phyloP scores from a whole-genome alignment of 192 early-diverging fungal genomes.

The Coemansia sp. region DNA sequence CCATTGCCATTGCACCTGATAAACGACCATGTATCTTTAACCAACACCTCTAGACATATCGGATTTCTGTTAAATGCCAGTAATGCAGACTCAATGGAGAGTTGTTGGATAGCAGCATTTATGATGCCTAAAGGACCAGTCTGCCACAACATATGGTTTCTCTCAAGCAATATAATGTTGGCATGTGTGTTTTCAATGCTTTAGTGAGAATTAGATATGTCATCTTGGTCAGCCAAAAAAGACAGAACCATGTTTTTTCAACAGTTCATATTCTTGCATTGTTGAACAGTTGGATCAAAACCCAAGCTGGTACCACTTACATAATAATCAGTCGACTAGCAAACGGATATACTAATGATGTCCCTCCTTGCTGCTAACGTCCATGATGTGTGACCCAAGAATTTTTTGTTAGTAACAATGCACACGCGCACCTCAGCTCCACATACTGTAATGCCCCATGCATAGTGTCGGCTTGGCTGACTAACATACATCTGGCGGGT shows the following conservation, averaged over 20 bases:
- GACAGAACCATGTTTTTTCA: constrained; percentile 6
- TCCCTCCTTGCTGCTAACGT: neutral
- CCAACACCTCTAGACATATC: neutral
- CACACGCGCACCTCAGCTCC: constrained; percentile 1
- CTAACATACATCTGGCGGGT: neutral
- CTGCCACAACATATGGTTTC: constrained; percentile 9
- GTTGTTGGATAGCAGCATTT: constrained; percentile 8
- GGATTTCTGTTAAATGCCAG: neutral
- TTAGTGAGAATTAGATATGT: neutral
- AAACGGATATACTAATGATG: neutral
- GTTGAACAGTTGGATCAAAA: constrained; percentile 1
- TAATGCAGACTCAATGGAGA: neutral
- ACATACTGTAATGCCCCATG: constrained; percentile 15
- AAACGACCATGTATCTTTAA: neutral
- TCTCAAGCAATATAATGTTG: neutral
- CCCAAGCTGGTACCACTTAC: constrained; percentile 6
- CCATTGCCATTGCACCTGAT: neutral
- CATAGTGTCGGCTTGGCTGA: neutral
- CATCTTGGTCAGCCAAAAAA: neutral
- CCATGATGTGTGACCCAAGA: neutral
- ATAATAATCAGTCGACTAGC: constrained; percentile 17
- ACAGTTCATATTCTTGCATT: neutral
- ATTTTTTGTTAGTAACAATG: neutral
- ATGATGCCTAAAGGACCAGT: constrained; percentile 10
- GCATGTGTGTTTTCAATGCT: neutral